Conservation (phyloP, 2,329 filamentous ascomycete species). For the Nothophaeocryptopus gaeumannii region DNA sequence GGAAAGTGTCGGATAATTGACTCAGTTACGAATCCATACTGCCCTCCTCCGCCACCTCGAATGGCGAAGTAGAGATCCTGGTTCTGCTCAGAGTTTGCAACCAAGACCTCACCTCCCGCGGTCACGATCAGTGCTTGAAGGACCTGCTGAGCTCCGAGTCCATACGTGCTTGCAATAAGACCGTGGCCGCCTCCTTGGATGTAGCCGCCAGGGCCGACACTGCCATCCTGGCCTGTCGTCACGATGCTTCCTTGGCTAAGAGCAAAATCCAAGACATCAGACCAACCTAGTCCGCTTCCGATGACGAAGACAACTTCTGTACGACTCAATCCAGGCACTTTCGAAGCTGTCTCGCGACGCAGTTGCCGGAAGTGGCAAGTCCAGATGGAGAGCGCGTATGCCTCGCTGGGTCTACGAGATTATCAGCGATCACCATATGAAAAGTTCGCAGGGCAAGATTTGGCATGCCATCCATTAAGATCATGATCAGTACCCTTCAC, state of each 20-base stretch:
- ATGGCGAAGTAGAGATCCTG: constrained; percentile 63
- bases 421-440: neutral
- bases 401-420: constrained; percentile 13
- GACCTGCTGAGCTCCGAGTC: constrained; percentile 59
- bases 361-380: constrained; percentile 15
- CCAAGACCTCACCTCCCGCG: constrained; percentile 48
- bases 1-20: constrained; percentile 35
- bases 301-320: constrained; percentile 24
- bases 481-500: constrained; percentile 23
- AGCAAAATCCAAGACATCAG: constrained; percentile 21
- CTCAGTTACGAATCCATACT: constrained; percentile 55
- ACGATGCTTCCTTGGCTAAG: constrained; percentile 17
- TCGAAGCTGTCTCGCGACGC: constrained; percentile 5
- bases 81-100: constrained; percentile 47
- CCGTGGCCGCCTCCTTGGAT: constrained; percentile 60
- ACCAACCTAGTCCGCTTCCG: constrained; percentile 28
- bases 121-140: constrained; percentile 50
- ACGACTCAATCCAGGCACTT: constrained; percentile 1
- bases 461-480: constrained; percentile 16
- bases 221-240: constrained; percentile 17
- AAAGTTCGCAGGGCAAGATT: neutral
- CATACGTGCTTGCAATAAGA: constrained; percentile 52
- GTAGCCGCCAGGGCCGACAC: constrained; percentile 51
- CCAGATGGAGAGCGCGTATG: constrained; percentile 19
- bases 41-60: constrained; percentile 58